These are phyloP conservation scores for Scheffersomyces stambukii DNA, from an alignment of 1,139 yeast species.

Conservation along the genomic window DNA sequence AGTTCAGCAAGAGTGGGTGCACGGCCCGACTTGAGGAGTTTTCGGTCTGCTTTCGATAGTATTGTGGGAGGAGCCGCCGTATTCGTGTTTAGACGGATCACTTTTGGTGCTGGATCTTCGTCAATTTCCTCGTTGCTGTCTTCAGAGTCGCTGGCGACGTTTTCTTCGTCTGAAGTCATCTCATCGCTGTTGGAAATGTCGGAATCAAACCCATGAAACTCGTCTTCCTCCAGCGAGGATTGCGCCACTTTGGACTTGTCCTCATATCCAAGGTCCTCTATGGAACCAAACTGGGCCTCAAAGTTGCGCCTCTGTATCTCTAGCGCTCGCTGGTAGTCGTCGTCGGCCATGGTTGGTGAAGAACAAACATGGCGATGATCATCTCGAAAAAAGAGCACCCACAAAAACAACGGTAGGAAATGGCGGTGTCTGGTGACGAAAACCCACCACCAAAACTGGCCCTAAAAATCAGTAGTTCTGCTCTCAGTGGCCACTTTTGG, in stretches of 20 bases:
- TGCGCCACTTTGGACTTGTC: conserved; percentile 41
- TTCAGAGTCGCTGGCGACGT: conserved; percentile 2
- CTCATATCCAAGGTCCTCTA: conserved; percentile 56
- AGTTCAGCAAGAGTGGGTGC: conserved; percentile 39
- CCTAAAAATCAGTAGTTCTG: too few relatives aligned
- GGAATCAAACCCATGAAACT: conserved; percentile 9
- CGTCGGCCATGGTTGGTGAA: conserved; percentile 17
- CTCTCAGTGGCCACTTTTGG: too few relatives aligned
- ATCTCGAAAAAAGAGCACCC: conserved; percentile 2
- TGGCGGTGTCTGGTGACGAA: too few relatives aligned
- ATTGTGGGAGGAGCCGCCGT: conserved; percentile 10
- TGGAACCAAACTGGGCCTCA: conserved; percentile 65
- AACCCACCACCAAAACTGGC: too few relatives aligned
- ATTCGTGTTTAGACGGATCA: conserved; percentile 27
- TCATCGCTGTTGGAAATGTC: conserved; percentile 13
- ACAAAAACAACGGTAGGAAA: background rate
- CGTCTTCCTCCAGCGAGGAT: conserved; percentile 8
- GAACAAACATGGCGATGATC: conserved; percentile 5
- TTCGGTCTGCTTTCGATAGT: conserved; percentile 27
- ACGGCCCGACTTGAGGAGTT: conserved; percentile 34
- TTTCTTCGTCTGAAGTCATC: conserved; percentile 12
- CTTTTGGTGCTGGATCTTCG: conserved; percentile 24
- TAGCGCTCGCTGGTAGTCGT: conserved; percentile 42
- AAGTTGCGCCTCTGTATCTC: conserved; percentile 59
- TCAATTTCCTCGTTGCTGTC: conserved; percentile 10